phyloP scores from a whole-genome alignment of 441 rosid genomes.

The Arabidopsis hybrid region DNA sequence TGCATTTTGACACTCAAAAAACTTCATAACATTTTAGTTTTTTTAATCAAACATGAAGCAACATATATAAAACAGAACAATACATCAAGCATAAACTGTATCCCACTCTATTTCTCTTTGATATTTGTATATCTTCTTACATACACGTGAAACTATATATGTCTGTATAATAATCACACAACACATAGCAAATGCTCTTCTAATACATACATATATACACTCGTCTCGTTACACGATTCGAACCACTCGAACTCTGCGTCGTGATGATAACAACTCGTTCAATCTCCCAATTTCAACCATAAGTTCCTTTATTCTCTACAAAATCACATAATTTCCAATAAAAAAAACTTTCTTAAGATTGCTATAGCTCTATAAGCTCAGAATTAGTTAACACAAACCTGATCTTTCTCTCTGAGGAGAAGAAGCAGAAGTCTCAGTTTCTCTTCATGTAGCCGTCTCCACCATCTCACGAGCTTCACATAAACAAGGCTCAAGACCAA shows the following conservation, averaged over 20 bases:
- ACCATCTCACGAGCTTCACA: conserved; percentile 43
- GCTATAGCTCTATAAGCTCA: too few species aligned
- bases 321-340: conserved; percentile 4
- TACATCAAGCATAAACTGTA: background rate
- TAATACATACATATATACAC: background rate
- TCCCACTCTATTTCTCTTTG: background rate
- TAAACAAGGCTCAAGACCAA: conserved; percentile 34
- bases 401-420: conserved; percentile 42
- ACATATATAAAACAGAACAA: background rate
- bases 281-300: conserved; percentile 56
- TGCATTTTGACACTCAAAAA: too few species aligned
- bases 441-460: conserved; percentile 37
- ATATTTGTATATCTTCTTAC: conserved; percentile 7
- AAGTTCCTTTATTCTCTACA: conserved; percentile 66
- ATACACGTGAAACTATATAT: background rate
- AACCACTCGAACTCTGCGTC: conserved; percentile 60
- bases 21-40: too few species aligned
- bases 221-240: conserved; percentile 49
- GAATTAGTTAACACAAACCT: conserved; percentile 29
- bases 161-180: too few species aligned
- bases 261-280: conserved; percentile 54
- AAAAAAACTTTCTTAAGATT: background rate
- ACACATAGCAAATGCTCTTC: too few species aligned
- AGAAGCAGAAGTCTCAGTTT: conserved; percentile 36
- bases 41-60: too few species aligned